Evolutionary conservation across 1,284 basidiomycete genomes (phyloP).

Genomic region (Ceratobasidium sp.): DNA sequence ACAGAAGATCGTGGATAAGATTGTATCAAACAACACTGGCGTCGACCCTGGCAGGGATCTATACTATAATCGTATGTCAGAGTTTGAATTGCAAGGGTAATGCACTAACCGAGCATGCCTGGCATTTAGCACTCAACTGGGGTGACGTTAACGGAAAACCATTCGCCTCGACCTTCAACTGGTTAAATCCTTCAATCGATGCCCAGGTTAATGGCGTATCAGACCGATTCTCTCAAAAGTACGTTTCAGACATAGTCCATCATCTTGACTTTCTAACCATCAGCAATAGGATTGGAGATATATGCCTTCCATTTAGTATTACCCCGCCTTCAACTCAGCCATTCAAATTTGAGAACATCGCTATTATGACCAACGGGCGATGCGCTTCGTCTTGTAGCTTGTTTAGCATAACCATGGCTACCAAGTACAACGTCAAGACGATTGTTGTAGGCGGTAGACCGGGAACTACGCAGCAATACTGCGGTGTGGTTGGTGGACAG

Average conservation of each 20-base stretch:
- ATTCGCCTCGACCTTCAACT: slow-evolving; percentile 36
- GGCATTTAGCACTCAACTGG: slow-evolving; percentile 13
- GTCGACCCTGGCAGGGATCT: not conserved
- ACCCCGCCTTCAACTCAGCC: slow-evolving; percentile 30
- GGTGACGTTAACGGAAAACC: not conserved
- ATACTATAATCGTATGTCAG: slow-evolving; percentile 28
- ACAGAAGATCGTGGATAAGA: slow-evolving; percentile 27
- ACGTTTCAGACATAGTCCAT: not conserved
- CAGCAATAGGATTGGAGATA: slow-evolving; percentile 15
- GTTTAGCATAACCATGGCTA: slow-evolving; percentile 69
- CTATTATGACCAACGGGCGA: slow-evolving; percentile 39
- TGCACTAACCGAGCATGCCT: not conserved
- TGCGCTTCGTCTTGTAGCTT: slow-evolving; percentile 27
- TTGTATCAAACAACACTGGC: slow-evolving; percentile 9
- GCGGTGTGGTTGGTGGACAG: slow-evolving; percentile 73
- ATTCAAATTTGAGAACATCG: slow-evolving; percentile 40
- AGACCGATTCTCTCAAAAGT: slow-evolving; percentile 33
- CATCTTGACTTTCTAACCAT: not conserved
- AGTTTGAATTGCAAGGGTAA: not conserved
- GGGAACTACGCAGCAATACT: slow-evolving; percentile 68
- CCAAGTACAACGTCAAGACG: slow-evolving; percentile 68
- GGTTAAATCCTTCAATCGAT: slow-evolving; percentile 31
- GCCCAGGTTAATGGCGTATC: slow-evolving; percentile 28
- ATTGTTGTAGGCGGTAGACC: slow-evolving; percentile 69
- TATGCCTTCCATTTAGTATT: slow-evolving; percentile 26